Base-by-base conservation (phyloP, 2,329 filamentous ascomycete species). In the Claviceps sp. region DNA sequence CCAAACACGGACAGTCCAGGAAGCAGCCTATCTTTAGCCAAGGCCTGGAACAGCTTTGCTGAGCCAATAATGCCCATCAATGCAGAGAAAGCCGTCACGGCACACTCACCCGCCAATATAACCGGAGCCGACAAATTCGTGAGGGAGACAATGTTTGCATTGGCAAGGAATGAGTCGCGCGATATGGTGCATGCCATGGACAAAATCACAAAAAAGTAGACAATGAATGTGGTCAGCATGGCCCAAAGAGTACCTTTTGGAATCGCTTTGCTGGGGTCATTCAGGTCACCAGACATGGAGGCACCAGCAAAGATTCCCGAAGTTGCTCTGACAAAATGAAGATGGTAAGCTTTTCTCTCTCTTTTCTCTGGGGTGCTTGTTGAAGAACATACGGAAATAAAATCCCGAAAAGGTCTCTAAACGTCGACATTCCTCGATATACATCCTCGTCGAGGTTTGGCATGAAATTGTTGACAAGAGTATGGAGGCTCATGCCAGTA, bases 221-320 rank as follows among this genome's bases (percentile, higher is more conserved):
- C 74, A 51, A 85, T 63, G 58, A 94, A 87, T 0, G 89, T 95
- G 24, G 89, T 76, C 11, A 79, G 70, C 63, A 91, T 79, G 2
- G 87, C 87, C 68, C 81, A 86, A 1, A 94, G 69, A 0, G 89
- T 94, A n/a, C 89, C 89, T 55, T 80, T 84, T 0, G 89, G 89
- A 50, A 95, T 95, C 1, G 87, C 80, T 64, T 83, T 87, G 72
- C 87, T 91, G 0, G 89, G 89, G 56, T 89, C 84, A 55, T 79
- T 85, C 48, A 95, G 67, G 63, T 95, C 88, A 18, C 89, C 89
- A 7, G 88, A 94, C 89, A 95, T 94, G 59, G 87, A 91, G 6
- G 89, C 89, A 18, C 89, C 89, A 54, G 81, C 76, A 63, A 79
- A 78, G 55, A 79, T 81, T 24, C 77, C 75, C 2, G 70, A 77